phyloP scores from a whole-genome alignment of 768 basidiomycete genomes.

The Hygrocybe coccinea region DNA sequence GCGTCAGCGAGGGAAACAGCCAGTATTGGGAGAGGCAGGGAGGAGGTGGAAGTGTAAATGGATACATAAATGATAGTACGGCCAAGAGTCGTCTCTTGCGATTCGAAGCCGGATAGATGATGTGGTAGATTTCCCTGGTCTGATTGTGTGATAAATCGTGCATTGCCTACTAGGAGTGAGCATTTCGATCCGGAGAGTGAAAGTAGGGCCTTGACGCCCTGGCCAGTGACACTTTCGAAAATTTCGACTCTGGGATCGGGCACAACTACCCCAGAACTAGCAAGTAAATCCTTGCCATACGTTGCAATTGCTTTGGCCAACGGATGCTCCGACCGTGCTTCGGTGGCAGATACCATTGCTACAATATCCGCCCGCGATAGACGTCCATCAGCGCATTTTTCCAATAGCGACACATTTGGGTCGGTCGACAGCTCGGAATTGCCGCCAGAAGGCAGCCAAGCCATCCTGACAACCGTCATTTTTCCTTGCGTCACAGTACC shows the following conservation, averaged over 20 bases:
- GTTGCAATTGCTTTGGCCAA: conserved; percentile 88
- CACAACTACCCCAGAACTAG: conserved; percentile 24
- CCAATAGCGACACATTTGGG: conserved; percentile 38
- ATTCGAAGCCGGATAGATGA: conserved; percentile 59
- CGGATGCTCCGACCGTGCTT: conserved; percentile 93
- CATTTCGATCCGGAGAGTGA: conserved; percentile 47
- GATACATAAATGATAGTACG: conserved; percentile 88
- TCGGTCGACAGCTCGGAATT: conserved; percentile 11
- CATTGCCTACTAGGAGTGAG: conserved; percentile 71
- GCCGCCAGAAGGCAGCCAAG: conserved; percentile 55
- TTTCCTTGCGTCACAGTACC: conserved; percentile 97
- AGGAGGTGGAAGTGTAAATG: conserved; percentile 40
- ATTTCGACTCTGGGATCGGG: conserved; percentile 56
- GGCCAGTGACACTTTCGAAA: conserved; percentile 88
- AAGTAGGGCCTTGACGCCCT: conserved; percentile 76
- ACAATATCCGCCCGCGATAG: conserved; percentile 60
- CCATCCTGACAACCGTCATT: conserved; percentile 68
- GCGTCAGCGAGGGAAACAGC: conserved; percentile 83
- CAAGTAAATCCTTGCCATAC: conserved; percentile 66
- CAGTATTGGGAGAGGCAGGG: conserved; percentile 57
- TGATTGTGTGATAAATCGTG: conserved; percentile 60
- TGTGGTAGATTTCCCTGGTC: conserved; percentile 51
- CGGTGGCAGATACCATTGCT: conserved; percentile 79
- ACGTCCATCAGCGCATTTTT: conserved; percentile 55
- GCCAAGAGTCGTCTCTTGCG: conserved; percentile 63